Base-by-base conservation (phyloP, 805 yeast species). In the Cyberlindnera nakhonratchasimensis region DNA sequence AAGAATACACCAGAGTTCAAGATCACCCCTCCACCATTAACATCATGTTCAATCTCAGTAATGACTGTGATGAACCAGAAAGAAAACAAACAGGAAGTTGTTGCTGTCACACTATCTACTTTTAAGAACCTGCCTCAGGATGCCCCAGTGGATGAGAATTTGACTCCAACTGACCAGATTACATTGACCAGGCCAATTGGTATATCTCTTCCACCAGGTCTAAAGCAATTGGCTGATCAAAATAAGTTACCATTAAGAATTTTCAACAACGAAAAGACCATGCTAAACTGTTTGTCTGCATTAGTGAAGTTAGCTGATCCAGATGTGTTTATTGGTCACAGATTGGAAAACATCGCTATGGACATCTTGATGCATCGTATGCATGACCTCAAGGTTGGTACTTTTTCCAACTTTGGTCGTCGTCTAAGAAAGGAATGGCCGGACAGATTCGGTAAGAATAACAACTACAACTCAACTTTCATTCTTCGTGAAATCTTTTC, bases 251-350 rank as follows among this genome's bases (percentile, higher is more conserved):
- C 63, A 36, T 60, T 85, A 23, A 72, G 82, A 50, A 61, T 75
- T 8, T 84, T 86, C 55, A 82, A 80, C 23, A 82, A 76, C 50
- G 98, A 93, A 56, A 79, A 78, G 46, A 75, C 86, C 0, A 62
- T 93, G 56, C 69, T 93, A 36, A 79, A 79, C 46, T 83, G 86
- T 61, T 74, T 93, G 37, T 71, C 89, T 40, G 91, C 86, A 0
- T 62, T 79, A 57, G 65, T 91, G 35, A 82, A 80, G 52, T 66
- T 47, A 30, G 67, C 75, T n/a, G 99, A 93, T 62, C 97, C 98
- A 0, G 99, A 93, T 67, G 82, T 89, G 2, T 76, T 88, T 40
- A 60, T 91, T 29, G 99, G 99, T 23, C 98, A 93, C 60, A 72
- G 83, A 50, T 66, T 93, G 46, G 96, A 91, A 50, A 78, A 77